phyloP scores from a whole-genome alignment of 306 rosid genomes.

The Boehmeria nivea region DNA sequence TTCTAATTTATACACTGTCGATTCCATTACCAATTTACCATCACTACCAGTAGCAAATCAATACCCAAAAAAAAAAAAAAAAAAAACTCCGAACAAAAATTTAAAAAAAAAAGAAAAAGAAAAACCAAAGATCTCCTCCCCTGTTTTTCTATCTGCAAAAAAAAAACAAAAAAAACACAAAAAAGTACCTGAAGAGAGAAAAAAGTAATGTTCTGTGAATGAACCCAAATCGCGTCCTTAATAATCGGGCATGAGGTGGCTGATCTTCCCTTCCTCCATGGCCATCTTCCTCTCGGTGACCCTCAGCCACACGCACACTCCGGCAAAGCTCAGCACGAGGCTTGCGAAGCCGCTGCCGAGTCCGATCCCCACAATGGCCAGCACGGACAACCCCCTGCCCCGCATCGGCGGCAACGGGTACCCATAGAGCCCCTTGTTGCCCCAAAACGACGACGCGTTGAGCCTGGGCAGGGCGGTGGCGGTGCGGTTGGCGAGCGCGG shows the following conservation, averaged over 20 bases:
- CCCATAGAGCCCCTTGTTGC: constrained; percentile 89
- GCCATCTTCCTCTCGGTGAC: constrained; percentile 72
- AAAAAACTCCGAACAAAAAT: no score
- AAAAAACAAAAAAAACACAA: not conserved
- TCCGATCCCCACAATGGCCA: constrained; percentile 93
- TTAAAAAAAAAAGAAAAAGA: no score
- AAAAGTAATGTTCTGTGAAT: no score
- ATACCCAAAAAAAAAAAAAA: no score
- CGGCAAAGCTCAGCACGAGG: constrained; percentile 78
- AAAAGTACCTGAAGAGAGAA: no score
- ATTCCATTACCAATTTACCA: no score
- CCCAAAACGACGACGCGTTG: constrained; percentile 62
- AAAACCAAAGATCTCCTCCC: no score
- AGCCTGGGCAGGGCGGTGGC: constrained; percentile 60
- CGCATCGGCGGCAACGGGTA: constrained; percentile 66
- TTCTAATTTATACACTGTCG: no score
- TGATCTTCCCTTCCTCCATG: constrained; percentile 71
- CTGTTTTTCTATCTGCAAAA: no score
- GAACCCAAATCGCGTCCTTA: constrained; percentile 40
- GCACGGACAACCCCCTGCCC: constrained; percentile 59
- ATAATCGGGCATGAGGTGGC: constrained; percentile 89
- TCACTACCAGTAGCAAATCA: no score
- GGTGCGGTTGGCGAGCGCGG: constrained; percentile 55
- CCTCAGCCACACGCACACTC: constrained; percentile 90
- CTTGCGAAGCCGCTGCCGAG: constrained; percentile 89